Percentiles rank a stretch among this genome's conserved stretches.
These are phyloP conservation scores for Penicillium verhagenii DNA, from an alignment of 495 filamentous ascomycete genomes.

Conservation along the genomic window DNA sequence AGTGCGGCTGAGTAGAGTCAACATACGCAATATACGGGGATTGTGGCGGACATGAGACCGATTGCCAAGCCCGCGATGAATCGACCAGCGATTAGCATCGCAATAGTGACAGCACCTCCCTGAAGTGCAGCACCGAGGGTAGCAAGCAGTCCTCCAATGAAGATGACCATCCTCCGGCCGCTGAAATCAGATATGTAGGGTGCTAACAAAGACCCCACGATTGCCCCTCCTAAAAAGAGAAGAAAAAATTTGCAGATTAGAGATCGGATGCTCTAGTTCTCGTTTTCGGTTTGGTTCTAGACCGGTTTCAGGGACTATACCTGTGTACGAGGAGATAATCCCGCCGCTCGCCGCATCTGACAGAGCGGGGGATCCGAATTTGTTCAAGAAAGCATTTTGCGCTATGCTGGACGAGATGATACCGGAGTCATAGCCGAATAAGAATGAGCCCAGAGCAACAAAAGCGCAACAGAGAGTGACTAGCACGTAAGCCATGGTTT, in stretches of 20 bases:
- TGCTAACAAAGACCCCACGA: conserved; percentile 49
- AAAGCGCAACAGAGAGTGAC: conserved; percentile 49
- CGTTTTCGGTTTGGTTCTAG: conserved; percentile 1
- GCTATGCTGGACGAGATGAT: conserved; percentile 54
- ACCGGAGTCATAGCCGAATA: conserved; percentile 54
- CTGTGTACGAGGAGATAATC: conserved; percentile 53
- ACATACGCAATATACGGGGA: conserved; percentile 50
- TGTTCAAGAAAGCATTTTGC: conserved; percentile 39
- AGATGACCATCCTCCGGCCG: conserved; percentile 47
- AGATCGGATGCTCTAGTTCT: conserved; percentile 5
- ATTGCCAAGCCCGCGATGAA: conserved; percentile 50
- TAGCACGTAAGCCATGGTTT: conserved; percentile 23
- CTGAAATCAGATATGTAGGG: conserved; percentile 44
- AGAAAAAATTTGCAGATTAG: conserved; percentile 6
- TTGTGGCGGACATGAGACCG: conserved; percentile 49
- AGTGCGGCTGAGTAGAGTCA: not conserved
- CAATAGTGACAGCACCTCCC: conserved; percentile 47
- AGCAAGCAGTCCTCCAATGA: conserved; percentile 47
- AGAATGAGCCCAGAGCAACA: conserved; percentile 57
- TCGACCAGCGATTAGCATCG: conserved; percentile 55
- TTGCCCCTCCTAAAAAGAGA: conserved; percentile 42
- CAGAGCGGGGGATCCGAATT: conserved; percentile 34
- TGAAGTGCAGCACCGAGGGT: conserved; percentile 49
- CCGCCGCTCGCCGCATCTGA: conserved; percentile 46
- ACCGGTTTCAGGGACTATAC: too few species aligned